phyloP scores from a whole-genome alignment of 495 filamentous ascomycete species.

The Xylaria venustula region DNA sequence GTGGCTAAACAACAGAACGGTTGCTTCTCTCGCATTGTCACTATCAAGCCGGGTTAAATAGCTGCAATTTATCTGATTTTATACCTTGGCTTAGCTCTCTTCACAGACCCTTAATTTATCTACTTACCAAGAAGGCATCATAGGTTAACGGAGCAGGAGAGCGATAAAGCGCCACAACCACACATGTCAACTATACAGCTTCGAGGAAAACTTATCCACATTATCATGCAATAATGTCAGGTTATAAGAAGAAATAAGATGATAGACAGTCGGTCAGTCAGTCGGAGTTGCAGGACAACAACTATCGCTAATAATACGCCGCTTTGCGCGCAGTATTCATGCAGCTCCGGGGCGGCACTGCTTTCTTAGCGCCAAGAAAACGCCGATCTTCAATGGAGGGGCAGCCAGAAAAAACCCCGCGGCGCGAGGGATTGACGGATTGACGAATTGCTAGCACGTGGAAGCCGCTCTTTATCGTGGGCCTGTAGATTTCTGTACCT shows the following conservation, averaged over 20 bases:
- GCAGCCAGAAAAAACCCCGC: constrained; percentile 1
- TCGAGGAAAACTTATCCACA: neutral
- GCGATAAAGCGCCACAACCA: too few relatives aligned
- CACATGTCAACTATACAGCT: neutral
- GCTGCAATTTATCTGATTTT: too few relatives aligned
- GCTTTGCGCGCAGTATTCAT: too few relatives aligned
- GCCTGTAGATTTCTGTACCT: neutral
- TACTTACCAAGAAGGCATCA: too few relatives aligned
- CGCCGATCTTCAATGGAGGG: constrained; percentile 8
- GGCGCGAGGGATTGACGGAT: too few relatives aligned
- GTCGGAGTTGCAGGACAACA: too few relatives aligned
- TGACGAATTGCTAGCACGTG: constrained; percentile 5
- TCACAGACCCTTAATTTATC: too few relatives aligned
- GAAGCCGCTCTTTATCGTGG: neutral
- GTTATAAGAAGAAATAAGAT: neutral
- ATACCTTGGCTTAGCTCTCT: too few relatives aligned
- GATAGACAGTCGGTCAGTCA: neutral
- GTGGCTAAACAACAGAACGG: too few relatives aligned
- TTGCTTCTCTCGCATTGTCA: too few relatives aligned
- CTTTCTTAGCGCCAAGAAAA: neutral
- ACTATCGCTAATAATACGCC: neutral
- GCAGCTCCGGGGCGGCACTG: neutral
- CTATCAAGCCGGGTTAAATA: too few relatives aligned
- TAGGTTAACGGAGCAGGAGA: too few relatives aligned
- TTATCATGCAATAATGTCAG: neutral